Conservation (phyloP, 2,329 filamentous ascomycete genomes). For the Shiraia bambusicola region DNA sequence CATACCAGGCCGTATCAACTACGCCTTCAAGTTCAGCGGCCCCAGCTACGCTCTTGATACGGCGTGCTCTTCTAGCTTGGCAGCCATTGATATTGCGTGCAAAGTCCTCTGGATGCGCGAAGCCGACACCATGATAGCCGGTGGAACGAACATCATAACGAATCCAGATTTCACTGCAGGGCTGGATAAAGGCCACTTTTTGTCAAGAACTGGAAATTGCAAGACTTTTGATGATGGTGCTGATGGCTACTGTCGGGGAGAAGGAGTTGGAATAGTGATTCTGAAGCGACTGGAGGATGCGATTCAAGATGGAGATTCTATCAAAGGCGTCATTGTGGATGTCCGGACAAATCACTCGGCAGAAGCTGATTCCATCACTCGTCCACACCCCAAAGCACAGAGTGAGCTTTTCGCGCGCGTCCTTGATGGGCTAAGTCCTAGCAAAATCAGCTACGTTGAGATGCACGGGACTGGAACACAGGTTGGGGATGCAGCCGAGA, state of each 20-base stretch:
- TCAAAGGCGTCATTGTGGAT: slow-evolving; percentile 22
- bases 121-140: slow-evolving; percentile 22
- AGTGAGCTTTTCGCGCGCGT: too few species aligned
- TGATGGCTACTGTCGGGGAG: slow-evolving; percentile 19
- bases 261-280: too few species aligned
- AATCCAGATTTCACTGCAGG: slow-evolving; percentile 32
- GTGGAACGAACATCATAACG: slow-evolving; percentile 24
- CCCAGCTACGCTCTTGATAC: slow-evolving; percentile 48
- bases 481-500: slow-evolving; percentile 27
- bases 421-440: too few species aligned
- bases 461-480: slow-evolving; percentile 38
- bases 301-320: slow-evolving; percentile 27
- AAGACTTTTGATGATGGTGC: slow-evolving; percentile 33
- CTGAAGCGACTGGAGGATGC: slow-evolving; percentile 36
- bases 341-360: slow-evolving; percentile 7
- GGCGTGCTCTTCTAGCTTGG: slow-evolving; percentile 25
- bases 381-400: too few species aligned
- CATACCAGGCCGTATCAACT: slow-evolving; percentile 46
- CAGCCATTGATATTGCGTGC: slow-evolving; percentile 16
- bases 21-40: slow-evolving; percentile 37
- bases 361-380: slow-evolving; percentile 26
- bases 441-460: slow-evolving; percentile 14
- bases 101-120: slow-evolving; percentile 22
- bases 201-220: slow-evolving; percentile 21
- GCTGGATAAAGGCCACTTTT: slow-evolving; percentile 20